Evolutionary conservation across 176 grass and related monocot species (phyloP), one percentile per base, ranked within the genome.

Genomic region (Carex cristatella): DNA sequence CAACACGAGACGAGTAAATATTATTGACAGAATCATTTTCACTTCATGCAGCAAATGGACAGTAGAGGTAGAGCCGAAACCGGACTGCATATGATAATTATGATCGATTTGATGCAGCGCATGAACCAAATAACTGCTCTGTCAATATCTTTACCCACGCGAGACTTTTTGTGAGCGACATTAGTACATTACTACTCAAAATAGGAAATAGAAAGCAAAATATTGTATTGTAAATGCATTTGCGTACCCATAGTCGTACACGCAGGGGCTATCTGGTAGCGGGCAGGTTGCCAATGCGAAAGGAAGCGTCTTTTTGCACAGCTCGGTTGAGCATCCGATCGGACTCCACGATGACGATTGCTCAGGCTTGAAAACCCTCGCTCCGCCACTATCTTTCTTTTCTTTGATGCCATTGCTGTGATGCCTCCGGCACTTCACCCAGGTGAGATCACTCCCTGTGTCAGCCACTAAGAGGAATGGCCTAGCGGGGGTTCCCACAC

Each of bases 371-470:
- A 92, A 92, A 61, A 65, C 28, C 61, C 81, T 61, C 37, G 3
- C 13, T 10, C 32, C 61, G 55, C 54, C 19, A 12, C 3, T n/a
- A 33, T 56, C 12, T 28, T 37, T 44, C 32, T 42, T 42, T 3
- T 27, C 80, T 53, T 54, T 33, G 11, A 3, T 35, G 11, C 35
- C 63, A 63, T 55, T n/a, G 79, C 3, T 56, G 46, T 16, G 65
- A 38, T 78, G 71, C 56, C 76, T 74, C 7, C 83, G 89, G 85
- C 95, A 98, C 86, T 94, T 98, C 74, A 92, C 89, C 96, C 96
- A 98, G 38, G 96, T 95, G 80, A 98, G 78, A 69, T 93, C 93
- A 80, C 89, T 98, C 8, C 91, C 96, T 0, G 91, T 98, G 85
- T 95, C 91, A 5, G 90, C 86, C 37, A 63, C 91, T 5, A 98